These are phyloP conservation scores for Neonectria faginata DNA, from an alignment of 2,329 filamentous ascomycete species.

Conservation along the genomic window DNA sequence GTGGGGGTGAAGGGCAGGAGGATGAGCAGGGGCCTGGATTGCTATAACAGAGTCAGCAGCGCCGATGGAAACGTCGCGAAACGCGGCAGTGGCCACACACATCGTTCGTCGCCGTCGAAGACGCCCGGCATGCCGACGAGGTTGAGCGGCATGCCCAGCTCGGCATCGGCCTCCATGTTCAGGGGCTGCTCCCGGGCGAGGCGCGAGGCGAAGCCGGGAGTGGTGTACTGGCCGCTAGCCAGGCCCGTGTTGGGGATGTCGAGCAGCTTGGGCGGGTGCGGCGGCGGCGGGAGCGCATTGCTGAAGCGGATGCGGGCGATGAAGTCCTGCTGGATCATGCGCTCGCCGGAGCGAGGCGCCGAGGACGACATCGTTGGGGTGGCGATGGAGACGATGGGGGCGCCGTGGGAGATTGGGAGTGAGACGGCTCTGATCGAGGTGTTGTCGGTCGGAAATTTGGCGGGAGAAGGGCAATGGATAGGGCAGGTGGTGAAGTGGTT, in stretches of 20 bases:
- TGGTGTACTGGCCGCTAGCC: conserved; percentile 87
- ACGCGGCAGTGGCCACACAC: conserved; percentile 60
- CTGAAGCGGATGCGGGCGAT: conserved; percentile 96
- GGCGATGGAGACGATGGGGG: conserved; percentile 11
- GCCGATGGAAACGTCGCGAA: neutral
- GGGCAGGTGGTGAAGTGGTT: conserved; percentile 21
- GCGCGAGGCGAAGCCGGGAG: conserved; percentile 88
- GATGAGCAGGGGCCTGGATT: conserved; percentile 81
- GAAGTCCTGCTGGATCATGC: conserved; percentile 89
- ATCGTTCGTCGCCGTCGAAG: conserved; percentile 94
- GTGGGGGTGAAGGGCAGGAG: conserved; percentile 80
- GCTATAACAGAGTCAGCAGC: conserved; percentile 61
- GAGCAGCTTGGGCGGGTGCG: conserved; percentile 94
- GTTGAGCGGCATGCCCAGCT: conserved; percentile 97
- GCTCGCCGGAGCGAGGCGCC: conserved; percentile 60
- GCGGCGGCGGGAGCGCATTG: conserved; percentile 93
- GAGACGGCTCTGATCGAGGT: neutral
- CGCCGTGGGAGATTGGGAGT: conserved; percentile 25
- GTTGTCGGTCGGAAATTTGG: conserved; percentile 6
- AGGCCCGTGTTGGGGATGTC: conserved; percentile 96
- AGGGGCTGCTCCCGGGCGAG: conserved; percentile 91
- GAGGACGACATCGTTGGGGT: conserved; percentile 38
- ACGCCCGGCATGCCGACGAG: conserved; percentile 94
- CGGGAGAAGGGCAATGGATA: conserved; percentile 6
- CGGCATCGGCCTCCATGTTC: conserved; percentile 97